A percentile compares a stretch with the other conserved stretches of the same genome.
These are phyloP conservation scores for Colletotrichum sp. DNA, from an alignment of 2,329 filamentous ascomycete genomes.

Conservation along the genomic window DNA sequence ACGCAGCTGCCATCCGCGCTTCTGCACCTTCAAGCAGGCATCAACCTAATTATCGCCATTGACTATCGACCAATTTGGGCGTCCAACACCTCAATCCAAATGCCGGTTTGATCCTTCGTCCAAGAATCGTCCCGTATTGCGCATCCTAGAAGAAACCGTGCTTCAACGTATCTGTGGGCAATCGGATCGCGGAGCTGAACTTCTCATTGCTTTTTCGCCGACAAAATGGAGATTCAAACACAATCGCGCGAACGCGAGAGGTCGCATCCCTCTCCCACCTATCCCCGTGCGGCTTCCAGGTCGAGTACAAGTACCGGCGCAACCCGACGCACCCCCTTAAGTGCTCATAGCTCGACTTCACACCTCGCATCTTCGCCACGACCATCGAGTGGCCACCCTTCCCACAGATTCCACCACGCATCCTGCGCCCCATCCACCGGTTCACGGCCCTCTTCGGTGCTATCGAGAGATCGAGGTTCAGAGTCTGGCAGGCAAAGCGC, in stretches of 20 bases:
- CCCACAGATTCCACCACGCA: conserved; percentile 46
- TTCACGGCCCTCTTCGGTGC: conserved; percentile 42
- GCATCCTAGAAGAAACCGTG: not conserved
- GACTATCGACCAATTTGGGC: not conserved
- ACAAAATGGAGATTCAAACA: conserved; percentile 10
- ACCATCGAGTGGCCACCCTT: conserved; percentile 36
- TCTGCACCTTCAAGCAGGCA: conserved; percentile 5
- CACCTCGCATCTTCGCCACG: conserved; percentile 42
- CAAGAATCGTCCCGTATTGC: not conserved
- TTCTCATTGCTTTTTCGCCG: not conserved
- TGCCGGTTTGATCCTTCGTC: not conserved
- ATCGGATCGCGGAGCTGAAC: not conserved
- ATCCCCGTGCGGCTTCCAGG: conserved; percentile 50
- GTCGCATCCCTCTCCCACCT: conserved; percentile 18
- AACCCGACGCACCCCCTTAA: conserved; percentile 38
- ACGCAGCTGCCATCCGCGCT: not conserved
- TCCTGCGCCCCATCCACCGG: conserved; percentile 37
- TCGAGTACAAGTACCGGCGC: conserved; percentile 39
- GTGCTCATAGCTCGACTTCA: conserved; percentile 47
- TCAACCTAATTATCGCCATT: not conserved
- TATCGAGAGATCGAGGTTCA: conserved; percentile 46
- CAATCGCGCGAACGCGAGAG: conserved; percentile 17
- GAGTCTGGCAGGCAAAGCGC: conserved; percentile 45
- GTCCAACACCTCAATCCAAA: not conserved
- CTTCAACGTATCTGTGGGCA: not conserved